Evolutionary conservation across 495 filamentous ascomycete species (phyloP).

Genomic region (Tuber borchii): DNA sequence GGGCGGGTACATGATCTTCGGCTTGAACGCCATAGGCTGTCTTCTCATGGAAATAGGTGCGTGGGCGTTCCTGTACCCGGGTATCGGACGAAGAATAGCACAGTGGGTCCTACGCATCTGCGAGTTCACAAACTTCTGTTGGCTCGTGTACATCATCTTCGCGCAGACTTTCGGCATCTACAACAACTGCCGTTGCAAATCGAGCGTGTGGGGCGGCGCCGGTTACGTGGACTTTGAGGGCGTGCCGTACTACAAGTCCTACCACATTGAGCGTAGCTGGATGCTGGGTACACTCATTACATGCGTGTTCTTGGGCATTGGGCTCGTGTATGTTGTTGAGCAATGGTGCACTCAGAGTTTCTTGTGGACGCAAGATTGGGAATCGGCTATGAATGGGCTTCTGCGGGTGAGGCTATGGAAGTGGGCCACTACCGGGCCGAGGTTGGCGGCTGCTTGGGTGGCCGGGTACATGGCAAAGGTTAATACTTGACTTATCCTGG

Average conservation of each 20-base stretch:
- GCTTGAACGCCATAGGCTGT: slow-evolving; percentile 36
- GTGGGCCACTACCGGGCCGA: slow-evolving; percentile 15
- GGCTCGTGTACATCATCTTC: slow-evolving; percentile 19
- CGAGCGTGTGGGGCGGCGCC: slow-evolving; percentile 13
- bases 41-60: slow-evolving; percentile 36
- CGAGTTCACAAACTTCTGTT: slow-evolving; percentile 22
- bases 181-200: slow-evolving; percentile 17
- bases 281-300: slow-evolving; percentile 12
- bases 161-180: slow-evolving; percentile 28
- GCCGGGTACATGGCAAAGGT: not conserved
- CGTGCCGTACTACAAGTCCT: slow-evolving; percentile 4
- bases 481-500: not conserved
- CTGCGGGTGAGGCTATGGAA: slow-evolving; percentile 18
- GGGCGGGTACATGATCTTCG: slow-evolving; percentile 48
- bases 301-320: slow-evolving; percentile 7
- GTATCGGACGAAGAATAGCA: not conserved
- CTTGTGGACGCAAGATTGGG: slow-evolving; percentile 24
- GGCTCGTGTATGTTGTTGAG: slow-evolving; percentile 20
- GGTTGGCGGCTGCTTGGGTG: not conserved
- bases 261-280: slow-evolving; percentile 4
- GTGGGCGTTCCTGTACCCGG: slow-evolving; percentile 2
- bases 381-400: slow-evolving; percentile 17
- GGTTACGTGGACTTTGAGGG: slow-evolving; percentile 26
- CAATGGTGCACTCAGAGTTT: slow-evolving; percentile 31
- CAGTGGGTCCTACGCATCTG: slow-evolving; percentile 4